A percentile compares a stretch with the other conserved stretches of the same genome.
Evolutionary conservation across 441 rosid species (phyloP).

Genomic region (Theobroma grandiflorum): DNA sequence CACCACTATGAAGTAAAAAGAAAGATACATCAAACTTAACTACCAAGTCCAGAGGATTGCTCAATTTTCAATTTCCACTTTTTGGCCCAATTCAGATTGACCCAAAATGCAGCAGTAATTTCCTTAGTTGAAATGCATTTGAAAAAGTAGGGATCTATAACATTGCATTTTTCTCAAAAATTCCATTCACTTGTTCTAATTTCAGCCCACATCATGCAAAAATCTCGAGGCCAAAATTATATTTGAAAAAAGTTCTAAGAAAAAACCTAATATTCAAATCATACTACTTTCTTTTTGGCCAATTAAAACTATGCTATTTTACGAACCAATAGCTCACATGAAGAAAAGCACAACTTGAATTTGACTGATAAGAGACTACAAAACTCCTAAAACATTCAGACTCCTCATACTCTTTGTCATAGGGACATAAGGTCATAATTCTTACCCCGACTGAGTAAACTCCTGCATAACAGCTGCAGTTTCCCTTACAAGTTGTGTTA

Average conservation of each 20-base stretch:
- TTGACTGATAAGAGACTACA: not conserved
- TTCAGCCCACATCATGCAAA: conserved; percentile 2
- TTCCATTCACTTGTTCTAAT: not conserved
- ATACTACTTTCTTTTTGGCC: not conserved
- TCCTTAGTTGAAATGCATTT: not conserved
- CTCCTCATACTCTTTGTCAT: not conserved
- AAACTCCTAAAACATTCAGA: not conserved
- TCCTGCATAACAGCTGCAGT: conserved; percentile 99
- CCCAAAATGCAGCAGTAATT: not conserved
- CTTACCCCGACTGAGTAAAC: conserved; percentile 98
- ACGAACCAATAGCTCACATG: not conserved
- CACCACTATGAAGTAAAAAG: conserved; percentile 52
- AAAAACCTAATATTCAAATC: not conserved
- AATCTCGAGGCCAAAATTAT: not conserved
- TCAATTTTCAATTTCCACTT: not conserved
- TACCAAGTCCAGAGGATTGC: not conserved
- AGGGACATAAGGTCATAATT: not conserved
- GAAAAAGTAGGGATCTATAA: not conserved
- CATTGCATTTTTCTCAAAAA: not conserved
- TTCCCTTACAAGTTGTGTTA: conserved; percentile 96
- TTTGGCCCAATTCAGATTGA: not conserved
- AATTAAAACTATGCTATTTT: conserved; percentile 8
- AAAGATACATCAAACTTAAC: conserved; percentile 20
- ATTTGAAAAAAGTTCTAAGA: not conserved
- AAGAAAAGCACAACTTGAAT: conserved; percentile 1